Percentiles rank a stretch among this genome's conserved stretches.
Evolutionary conservation across 768 basidiomycete species (phyloP).

Genomic region (Podaxis rugospora): DNA sequence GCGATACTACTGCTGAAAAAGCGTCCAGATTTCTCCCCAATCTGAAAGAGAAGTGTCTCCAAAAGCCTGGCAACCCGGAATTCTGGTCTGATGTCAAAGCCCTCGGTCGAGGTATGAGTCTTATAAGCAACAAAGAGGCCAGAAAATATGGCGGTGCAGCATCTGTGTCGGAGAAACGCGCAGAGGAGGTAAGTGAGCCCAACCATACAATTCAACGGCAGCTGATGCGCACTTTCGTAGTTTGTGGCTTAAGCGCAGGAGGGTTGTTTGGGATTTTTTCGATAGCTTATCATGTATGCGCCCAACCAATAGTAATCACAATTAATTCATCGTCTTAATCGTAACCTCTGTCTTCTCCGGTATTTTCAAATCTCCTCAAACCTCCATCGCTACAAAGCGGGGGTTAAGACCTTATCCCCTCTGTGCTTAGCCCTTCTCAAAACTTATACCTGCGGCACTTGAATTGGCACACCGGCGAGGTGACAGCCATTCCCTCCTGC

Average conservation of each 20-base stretch:
- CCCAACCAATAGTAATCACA: too few species aligned
- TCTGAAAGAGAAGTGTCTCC: constrained; percentile 51
- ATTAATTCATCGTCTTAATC: too few species aligned
- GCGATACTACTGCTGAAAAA: not conserved
- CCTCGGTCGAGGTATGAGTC: constrained; percentile 47
- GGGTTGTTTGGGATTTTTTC: too few species aligned
- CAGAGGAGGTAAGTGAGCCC: constrained; percentile 42
- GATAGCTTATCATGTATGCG: too few species aligned
- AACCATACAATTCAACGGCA: not conserved
- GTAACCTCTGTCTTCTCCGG: too few species aligned
- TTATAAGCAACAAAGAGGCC: constrained; percentile 65
- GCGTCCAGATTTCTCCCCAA: constrained; percentile 53
- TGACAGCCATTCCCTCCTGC: too few species aligned
- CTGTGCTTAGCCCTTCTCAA: too few species aligned
- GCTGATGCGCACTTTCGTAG: not conserved
- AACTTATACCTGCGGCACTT: too few species aligned
- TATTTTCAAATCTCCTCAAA: too few species aligned
- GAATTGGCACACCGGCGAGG: too few species aligned
- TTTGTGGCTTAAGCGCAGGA: not conserved
- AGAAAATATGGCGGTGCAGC: constrained; percentile 53
- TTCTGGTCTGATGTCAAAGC: constrained; percentile 63
- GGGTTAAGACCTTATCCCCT: too few species aligned
- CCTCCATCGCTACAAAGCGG: too few species aligned
- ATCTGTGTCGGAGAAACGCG: constrained; percentile 47
- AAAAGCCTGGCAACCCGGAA: constrained; percentile 52